Percentiles rank a stretch among this genome's conserved stretches.
Evolutionary conservation across 768 basidiomycete species (phyloP).

Genomic region (Leucosporidium creatinivorum): DNA sequence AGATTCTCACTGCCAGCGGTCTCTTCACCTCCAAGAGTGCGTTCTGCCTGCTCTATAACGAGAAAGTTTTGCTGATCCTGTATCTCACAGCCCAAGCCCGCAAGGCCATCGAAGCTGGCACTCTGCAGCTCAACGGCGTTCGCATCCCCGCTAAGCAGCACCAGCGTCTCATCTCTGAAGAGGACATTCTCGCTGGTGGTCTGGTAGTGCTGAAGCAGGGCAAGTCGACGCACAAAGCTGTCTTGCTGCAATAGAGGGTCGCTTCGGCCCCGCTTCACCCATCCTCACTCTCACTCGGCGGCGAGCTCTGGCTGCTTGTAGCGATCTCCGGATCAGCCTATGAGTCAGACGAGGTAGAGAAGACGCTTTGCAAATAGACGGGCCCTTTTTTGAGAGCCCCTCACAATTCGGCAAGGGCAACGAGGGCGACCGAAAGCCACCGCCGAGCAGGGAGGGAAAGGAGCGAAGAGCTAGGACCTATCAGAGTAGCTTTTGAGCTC

Average conservation of each 20-base stretch:
- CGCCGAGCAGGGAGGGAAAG: too few relatives aligned
- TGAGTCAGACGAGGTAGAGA: too few relatives aligned
- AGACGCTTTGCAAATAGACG: too few relatives aligned
- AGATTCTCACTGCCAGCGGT: conserved; percentile 20
- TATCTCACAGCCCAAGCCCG: conserved; percentile 21
- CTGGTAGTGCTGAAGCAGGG: conserved; percentile 23
- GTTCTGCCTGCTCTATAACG: background rate
- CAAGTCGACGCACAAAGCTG: conserved; percentile 19
- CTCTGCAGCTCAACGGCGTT: conserved; percentile 19
- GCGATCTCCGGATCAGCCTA: too few relatives aligned
- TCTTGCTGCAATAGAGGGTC: conserved; percentile 20
- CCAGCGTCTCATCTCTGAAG: conserved; percentile 10
- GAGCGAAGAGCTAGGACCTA: too few relatives aligned
- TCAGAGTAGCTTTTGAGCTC: too few relatives aligned
- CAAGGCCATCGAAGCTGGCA: conserved; percentile 24
- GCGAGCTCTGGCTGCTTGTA: too few relatives aligned
- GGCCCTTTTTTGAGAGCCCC: too few relatives aligned
- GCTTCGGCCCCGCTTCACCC: too few relatives aligned
- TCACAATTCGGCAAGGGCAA: too few relatives aligned
- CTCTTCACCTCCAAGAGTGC: conserved; percentile 28
- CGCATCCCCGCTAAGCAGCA: conserved; percentile 12
- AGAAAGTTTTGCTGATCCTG: background rate
- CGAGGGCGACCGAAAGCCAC: too few relatives aligned
- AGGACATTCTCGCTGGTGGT: conserved; percentile 13
- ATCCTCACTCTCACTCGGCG: too few relatives aligned